A percentile compares a stretch with the other conserved stretches of the same genome.
Conservation (phyloP, 2,329 filamentous ascomycete species). For the Didymellaceae sp. region DNA sequence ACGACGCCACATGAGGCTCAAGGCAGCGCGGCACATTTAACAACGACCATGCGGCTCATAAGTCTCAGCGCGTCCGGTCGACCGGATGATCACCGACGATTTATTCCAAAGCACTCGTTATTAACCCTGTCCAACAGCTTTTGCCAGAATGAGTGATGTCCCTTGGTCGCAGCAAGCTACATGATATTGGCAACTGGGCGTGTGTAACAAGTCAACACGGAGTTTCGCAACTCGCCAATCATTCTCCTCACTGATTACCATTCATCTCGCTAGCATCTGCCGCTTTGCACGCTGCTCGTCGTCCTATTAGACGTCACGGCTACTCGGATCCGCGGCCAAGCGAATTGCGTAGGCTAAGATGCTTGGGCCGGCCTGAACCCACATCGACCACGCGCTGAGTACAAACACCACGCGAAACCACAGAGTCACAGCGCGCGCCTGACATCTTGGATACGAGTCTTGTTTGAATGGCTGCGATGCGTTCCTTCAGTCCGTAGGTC, state of each 20-base stretch:
- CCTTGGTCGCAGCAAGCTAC: no score
- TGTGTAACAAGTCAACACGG: no score
- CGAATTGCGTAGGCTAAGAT: slow-evolving; percentile 16
- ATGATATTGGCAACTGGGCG: neutral
- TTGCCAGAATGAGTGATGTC: no score
- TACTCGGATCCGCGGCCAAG: slow-evolving; percentile 10
- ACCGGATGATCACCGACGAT: neutral
- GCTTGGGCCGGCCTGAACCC: neutral
- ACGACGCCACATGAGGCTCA: neutral
- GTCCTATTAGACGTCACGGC: neutral
- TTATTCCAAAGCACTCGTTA: no score
- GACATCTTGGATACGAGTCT: neutral
- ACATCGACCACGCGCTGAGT: neutral
- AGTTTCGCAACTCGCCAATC: no score
- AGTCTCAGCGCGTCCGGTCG: neutral
- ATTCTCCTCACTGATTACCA: neutral
- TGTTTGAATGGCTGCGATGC: neutral
- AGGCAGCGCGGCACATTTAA: neutral
- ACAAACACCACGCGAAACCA: neutral
- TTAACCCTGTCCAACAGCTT: no score
- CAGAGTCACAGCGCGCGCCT: neutral
- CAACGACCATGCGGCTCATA: neutral
- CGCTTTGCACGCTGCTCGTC: neutral
- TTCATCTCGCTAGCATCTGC: neutral
- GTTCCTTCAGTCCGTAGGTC: neutral